A percentile compares a stretch with the other conserved stretches of the same genome.
These are phyloP conservation scores for Clavulina sp. DNA, from an alignment of 768 basidiomycete species.

Conservation along the genomic window DNA sequence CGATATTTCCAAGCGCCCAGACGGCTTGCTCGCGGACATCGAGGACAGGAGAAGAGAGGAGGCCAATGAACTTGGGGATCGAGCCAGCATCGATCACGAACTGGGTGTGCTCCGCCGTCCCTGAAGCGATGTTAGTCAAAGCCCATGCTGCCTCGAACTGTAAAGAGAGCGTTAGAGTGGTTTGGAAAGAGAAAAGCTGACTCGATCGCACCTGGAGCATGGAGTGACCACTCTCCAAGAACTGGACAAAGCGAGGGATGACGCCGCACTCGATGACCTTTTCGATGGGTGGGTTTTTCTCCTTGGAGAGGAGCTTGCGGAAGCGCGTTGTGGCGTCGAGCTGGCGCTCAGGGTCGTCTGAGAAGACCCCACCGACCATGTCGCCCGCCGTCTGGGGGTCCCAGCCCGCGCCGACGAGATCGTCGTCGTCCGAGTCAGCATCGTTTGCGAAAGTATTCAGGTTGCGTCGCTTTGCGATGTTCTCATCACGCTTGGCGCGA, in stretches of 20 bases:
- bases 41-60: constrained; percentile 81
- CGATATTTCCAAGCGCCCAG: constrained; percentile 98
- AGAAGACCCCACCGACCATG: constrained; percentile 88
- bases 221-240: constrained; percentile 39
- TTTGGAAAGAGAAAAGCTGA: background rate
- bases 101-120: constrained; percentile 95
- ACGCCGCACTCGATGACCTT: constrained; percentile 95
- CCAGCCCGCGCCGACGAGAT: constrained; percentile 40
- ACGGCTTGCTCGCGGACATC: constrained; percentile 99
- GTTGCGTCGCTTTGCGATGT: constrained; percentile 93
- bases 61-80: constrained; percentile 93
- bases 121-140: constrained; percentile 93
- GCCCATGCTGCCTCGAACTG: constrained; percentile 99
- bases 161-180: constrained; percentile 3
- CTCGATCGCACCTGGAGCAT: constrained; percentile 25
- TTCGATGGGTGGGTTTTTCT: constrained; percentile 99
- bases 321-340: constrained; percentile 92
- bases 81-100: constrained; percentile 90
- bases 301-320: constrained; percentile 95
- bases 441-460: constrained; percentile 59
- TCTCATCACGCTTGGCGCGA: constrained; percentile 95
- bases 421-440: constrained; percentile 86
- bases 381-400: constrained; percentile 54
- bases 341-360: constrained; percentile 79
- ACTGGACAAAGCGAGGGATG: constrained; percentile 92